Evolutionary conservation across 768 basidiomycete genomes (phyloP), one percentile per base, ranked within the genome.

Genomic region (Asterophora parasitica): DNA sequence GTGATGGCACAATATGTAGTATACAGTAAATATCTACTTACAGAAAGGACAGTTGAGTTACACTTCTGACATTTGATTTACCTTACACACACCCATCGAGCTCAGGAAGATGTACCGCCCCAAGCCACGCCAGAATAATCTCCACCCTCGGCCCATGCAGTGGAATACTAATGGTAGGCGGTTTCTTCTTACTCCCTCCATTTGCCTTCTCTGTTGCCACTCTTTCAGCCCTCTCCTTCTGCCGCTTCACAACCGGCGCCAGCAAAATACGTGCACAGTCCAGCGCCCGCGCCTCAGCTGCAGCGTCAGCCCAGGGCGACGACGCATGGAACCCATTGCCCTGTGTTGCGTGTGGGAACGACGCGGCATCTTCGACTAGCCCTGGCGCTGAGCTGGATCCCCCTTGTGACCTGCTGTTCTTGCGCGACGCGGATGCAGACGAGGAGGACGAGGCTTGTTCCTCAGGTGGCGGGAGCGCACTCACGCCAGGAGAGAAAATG

Each of bases 121-220:
- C 89, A 46, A 92, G 68, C 88, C 88, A 92, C 35, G 90, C 90
- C 47, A 92, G 73, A 46, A 91, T 74, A 47, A 92, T 74, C 65
- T 92, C 90, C 38, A 92, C 90, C 5, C 88, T 76, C 30, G 91
- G 89, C 0, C 90, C 90, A 64, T 91, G 88, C 53, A 92, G 67
- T 8, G 88, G 87, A 48, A 92, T 88, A 59, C 82, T 88, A 62
- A 91, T 86, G 42, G 81, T 76, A 52, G 79, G 56, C 31, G 78
- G 69, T 63, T 80, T 85, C 70, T 81, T 80, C 35, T 44, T 87
- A 51, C 77, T 54, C 37, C 77, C 69, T 36, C 68, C 72, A 19
- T 65, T 64, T 16, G 62, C 68, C 61, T 73, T 81, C 48, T 80
- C 82, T 34, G 72, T 68, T 2, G 68, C 75, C 0, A 67, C 67